phyloP scores from a whole-genome alignment of 306 rosid genomes.

The Rosa persica region DNA sequence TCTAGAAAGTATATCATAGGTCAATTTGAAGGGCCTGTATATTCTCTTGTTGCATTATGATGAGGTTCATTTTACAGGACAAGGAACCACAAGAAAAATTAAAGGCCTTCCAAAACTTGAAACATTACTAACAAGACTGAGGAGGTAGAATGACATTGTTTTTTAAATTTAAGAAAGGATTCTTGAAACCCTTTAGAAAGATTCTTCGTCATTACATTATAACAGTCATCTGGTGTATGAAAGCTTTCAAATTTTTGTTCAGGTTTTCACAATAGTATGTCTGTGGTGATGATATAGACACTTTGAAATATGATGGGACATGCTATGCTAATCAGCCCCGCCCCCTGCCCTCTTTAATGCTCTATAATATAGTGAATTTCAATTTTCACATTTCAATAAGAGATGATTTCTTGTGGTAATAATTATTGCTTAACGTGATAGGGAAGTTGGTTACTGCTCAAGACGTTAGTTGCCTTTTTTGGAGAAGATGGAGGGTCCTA shows the following conservation, averaged over 20 bases:
- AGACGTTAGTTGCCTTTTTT: neutral
- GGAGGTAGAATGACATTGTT: neutral
- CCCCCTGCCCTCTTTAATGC: neutral
- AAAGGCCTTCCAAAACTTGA: neutral
- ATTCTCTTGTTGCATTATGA: neutral
- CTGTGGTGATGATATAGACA: neutral
- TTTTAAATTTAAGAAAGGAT: neutral
- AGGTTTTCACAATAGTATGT: neutral
- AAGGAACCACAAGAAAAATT: neutral
- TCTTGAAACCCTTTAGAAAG: neutral
- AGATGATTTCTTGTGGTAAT: neutral
- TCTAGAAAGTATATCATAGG: neutral
- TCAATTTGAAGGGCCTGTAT: neutral
- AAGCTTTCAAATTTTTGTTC: neutral
- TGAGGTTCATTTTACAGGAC: neutral
- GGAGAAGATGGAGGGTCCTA: neutral
- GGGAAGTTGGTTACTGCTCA: conserved; percentile 5
- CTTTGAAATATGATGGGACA: neutral
- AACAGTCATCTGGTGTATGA: neutral
- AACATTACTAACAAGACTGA: neutral
- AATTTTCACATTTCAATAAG: neutral
- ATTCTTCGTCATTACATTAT: neutral
- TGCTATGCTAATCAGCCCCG: neutral
- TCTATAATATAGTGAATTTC: neutral
- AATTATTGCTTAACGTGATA: neutral